These are phyloP conservation scores for Epichloe sp. DNA, from an alignment of 2,329 filamentous ascomycete genomes.

Conservation along the genomic window DNA sequence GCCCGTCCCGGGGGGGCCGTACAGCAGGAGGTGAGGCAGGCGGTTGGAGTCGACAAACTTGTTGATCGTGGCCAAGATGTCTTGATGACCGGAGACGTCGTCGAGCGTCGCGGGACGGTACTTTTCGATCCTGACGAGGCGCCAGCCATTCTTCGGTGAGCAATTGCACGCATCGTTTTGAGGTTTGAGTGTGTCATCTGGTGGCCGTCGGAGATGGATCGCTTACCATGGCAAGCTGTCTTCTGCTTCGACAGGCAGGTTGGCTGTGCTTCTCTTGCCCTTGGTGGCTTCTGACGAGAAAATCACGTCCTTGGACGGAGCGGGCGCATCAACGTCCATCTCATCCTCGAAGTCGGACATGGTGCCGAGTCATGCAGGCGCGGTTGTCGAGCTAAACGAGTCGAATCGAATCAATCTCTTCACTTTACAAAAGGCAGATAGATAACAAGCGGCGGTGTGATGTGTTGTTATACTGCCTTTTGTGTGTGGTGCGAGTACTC, in stretches of 20 bases:
- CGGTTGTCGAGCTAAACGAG: too few species aligned
- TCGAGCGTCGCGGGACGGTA: constrained; percentile 80
- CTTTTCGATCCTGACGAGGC: constrained; percentile 71
- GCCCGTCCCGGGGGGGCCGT: constrained; percentile 90
- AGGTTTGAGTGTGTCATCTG: too few species aligned
- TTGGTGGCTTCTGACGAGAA: constrained; percentile 73
- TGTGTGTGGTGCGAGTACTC: too few species aligned
- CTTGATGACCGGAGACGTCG: constrained; percentile 92
- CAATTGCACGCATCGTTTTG: not conserved
- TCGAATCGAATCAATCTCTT: too few species aligned
- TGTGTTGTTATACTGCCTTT: too few species aligned
- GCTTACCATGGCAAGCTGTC: constrained; percentile 82
- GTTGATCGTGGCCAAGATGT: constrained; percentile 95
- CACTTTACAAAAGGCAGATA: too few species aligned
- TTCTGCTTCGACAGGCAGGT: constrained; percentile 85
- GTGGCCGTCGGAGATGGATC: too few species aligned
- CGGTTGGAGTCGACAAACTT: constrained; percentile 92
- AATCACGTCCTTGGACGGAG: constrained; percentile 32
- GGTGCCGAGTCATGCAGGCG: not conserved
- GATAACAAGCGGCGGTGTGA: too few species aligned
- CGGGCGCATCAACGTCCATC: constrained; percentile 45
- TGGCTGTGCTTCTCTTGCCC: constrained; percentile 84
- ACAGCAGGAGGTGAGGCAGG: constrained; percentile 88
- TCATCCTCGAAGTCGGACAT: constrained; percentile 51
- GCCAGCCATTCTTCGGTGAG: not conserved